Evolutionary conservation across 2,329 filamentous ascomycete genomes (phyloP), one percentile per base, ranked within the genome.

Genomic region (Calycina herbarum): DNA sequence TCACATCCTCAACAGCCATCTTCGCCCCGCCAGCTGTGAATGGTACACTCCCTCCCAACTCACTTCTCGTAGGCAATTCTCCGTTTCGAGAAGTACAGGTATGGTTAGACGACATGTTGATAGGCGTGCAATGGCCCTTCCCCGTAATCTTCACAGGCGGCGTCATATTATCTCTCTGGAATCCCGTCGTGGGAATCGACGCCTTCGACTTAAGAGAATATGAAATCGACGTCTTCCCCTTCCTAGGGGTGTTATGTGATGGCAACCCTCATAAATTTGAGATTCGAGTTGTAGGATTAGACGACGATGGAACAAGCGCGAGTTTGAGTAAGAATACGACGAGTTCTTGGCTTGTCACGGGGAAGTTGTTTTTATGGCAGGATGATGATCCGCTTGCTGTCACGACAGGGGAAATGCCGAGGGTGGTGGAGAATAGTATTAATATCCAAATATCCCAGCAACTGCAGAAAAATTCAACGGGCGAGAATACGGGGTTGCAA

Each of bases 71-170:
- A 5, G 54, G 54, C 3, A 31, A 57, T 10, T 89, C 89, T 4
- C 87, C 91, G 0, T 94, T 91, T 75, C 86, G 92, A 24, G 92
- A 96, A 78, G 83, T 94, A 0, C 91, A 94, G 71, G 79, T 95
- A 0, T 80, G 85, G 51, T 90, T 96, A 61, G 92, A 96, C 73
- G 89, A 85, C 0, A 78, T 83, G 20, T 77, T 94, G 27, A 90
- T 90, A 1, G 92, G 92, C 1, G 86, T 93, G 1, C 84, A 87
- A 40, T 95, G 90, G 91, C 92, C 92, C 0, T 94, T 91, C 72
- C 91, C 92, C 0, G 83, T 93, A n/a, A 89, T 96, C 60, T 94
- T 94, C 72, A 94, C 92, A 0, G 92, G 93, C 2, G 92, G 92
- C 0, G 82, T 95, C 3, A 88, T 90, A 0, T 91, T 91, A 2